A percentile compares a stretch with the other conserved stretches of the same genome.
Conservation (phyloP, 148 eudicot species). For the Rheum nobile region DNA sequence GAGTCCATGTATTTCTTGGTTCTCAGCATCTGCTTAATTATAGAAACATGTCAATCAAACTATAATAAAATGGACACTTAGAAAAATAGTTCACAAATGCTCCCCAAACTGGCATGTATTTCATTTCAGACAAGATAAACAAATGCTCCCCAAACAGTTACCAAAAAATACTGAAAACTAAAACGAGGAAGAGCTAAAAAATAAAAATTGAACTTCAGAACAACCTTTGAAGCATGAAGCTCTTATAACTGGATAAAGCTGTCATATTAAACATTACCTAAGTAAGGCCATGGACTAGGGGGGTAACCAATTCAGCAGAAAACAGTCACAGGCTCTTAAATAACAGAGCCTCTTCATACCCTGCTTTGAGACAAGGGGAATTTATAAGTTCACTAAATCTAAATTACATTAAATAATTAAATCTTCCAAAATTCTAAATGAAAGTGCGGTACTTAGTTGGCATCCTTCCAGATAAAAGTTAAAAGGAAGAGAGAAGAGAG, state of each 20-base stretch:
- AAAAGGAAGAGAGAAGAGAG: constrained; percentile 11
- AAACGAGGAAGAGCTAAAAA: constrained; percentile 12
- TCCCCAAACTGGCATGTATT: no score
- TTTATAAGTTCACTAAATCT: no score
- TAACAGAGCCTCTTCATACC: no score
- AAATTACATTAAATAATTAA: no score
- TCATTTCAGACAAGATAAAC: no score
- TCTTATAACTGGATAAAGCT: constrained; percentile 25
- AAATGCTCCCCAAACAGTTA: constrained; percentile 9
- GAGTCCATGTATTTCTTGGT: no score
- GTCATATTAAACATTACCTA: constrained; percentile 47
- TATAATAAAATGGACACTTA: no score
- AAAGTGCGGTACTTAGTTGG: constrained; percentile 44
- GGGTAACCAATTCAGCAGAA: constrained; percentile 69
- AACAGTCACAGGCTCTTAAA: no score
- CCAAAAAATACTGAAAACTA: constrained; percentile 17
- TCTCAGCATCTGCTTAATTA: no score
- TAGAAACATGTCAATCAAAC: no score
- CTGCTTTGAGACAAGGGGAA: no score
- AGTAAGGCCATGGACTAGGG: constrained; percentile 52
- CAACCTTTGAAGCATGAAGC: constrained; percentile 29
- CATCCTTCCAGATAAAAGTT: constrained; percentile 28
- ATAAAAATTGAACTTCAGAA: constrained; percentile 27
- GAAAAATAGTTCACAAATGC: no score
- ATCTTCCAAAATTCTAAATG: constrained; percentile 34